Percentiles rank a stretch among this genome's conserved stretches.
Evolutionary conservation across 192 early-diverging fungal genomes (phyloP).

Genomic region (Jimgerdemannia flammicorona): DNA sequence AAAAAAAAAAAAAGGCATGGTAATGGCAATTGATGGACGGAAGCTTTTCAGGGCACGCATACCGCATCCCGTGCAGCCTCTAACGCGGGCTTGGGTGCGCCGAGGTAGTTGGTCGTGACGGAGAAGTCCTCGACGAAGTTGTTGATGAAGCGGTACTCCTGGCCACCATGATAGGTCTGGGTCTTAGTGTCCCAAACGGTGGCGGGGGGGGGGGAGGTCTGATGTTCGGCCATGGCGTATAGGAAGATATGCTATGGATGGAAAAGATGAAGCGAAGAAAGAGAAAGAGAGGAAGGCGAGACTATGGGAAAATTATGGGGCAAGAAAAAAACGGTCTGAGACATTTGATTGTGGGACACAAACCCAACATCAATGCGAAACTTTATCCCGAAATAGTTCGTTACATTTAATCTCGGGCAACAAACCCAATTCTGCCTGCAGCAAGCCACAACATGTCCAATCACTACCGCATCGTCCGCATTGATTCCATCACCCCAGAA

Average conservation of each 20-base stretch:
- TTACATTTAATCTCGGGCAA: too few relatives aligned
- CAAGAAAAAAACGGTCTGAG: not conserved
- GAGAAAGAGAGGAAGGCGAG: not conserved
- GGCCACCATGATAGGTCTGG: slow-evolving; percentile 88
- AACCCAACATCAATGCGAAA: too few relatives aligned
- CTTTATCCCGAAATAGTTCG: too few relatives aligned
- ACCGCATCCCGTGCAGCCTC: slow-evolving; percentile 70
- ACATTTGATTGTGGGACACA: too few relatives aligned
- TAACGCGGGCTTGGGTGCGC: slow-evolving; percentile 72
- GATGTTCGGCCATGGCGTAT: not conserved
- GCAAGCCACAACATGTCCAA: not conserved
- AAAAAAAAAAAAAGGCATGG: too few relatives aligned
- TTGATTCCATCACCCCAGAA: not conserved
- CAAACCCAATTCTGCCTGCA: too few relatives aligned
- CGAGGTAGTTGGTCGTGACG: slow-evolving; percentile 87
- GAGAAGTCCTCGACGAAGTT: slow-evolving; percentile 93
- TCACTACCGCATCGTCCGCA: not conserved
- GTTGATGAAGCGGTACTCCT: slow-evolving; percentile 74
- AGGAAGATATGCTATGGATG: not conserved
- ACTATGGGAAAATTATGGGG: not conserved
- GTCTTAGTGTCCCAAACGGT: slow-evolving; percentile 81
- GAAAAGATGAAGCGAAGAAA: slow-evolving; percentile 4
- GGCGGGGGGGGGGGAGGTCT: slow-evolving; percentile 15
- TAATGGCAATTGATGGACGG: too few relatives aligned
- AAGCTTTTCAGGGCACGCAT: slow-evolving; percentile 16